A percentile compares a stretch with the other conserved stretches of the same genome.
Conservation (phyloP, 2,329 filamentous ascomycete species). For the Penicillium capsulatum region DNA sequence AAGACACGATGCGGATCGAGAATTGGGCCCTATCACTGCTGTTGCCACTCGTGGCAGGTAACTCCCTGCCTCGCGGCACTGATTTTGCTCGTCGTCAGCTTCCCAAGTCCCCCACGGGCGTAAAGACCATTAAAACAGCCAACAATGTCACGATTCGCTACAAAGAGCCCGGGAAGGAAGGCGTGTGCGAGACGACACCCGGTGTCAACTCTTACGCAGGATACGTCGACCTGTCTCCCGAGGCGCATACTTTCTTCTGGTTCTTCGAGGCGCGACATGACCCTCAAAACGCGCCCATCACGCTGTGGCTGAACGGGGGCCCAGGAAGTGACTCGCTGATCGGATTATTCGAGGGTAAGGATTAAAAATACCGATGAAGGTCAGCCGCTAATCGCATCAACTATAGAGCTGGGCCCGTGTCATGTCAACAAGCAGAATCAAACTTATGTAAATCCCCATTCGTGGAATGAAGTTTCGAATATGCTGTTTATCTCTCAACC, state of each 20-base stretch:
- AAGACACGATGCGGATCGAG: constrained; percentile 21
- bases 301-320: constrained; percentile 43
- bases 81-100: constrained; percentile 31
- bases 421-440: constrained; percentile 44
- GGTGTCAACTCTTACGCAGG: constrained; percentile 55
- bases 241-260: constrained; percentile 53
- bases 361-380: neutral
- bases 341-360: constrained; percentile 39
- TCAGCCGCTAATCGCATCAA: neutral
- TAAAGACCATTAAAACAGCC: constrained; percentile 38
- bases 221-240: constrained; percentile 51
- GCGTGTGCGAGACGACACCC: constrained; percentile 53
- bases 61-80: constrained; percentile 12
- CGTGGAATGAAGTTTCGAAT: constrained; percentile 58
- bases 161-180: constrained; percentile 52
- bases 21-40: constrained; percentile 20
- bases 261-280: constrained; percentile 55
- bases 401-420: constrained; percentile 43
- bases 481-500: constrained; percentile 61
- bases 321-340: constrained; percentile 43
- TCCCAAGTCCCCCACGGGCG: constrained; percentile 35
- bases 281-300: constrained; percentile 43
- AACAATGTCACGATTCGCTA: constrained; percentile 53
- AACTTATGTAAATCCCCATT: constrained; percentile 53
- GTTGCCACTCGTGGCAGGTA: constrained; percentile 19